phyloP scores from a whole-genome alignment of 768 basidiomycete genomes.

The Phylloporus sp. region DNA sequence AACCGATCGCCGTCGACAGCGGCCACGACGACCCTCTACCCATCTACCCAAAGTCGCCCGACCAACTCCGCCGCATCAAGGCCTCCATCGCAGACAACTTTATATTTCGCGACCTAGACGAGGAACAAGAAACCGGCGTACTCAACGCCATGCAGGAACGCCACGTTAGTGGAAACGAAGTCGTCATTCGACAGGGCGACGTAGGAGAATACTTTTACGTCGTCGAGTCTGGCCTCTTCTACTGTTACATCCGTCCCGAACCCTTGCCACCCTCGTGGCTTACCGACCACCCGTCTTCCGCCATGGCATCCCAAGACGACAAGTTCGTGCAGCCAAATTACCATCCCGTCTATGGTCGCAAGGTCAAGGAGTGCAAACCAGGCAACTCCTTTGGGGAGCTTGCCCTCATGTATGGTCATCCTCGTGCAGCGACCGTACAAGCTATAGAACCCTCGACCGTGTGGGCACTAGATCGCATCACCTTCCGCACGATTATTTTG shows the following conservation, averaged over 20 bases:
- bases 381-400: constrained; percentile 93
- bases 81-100: constrained; percentile 84
- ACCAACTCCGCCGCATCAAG: constrained; percentile 86
- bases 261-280: constrained; percentile 59
- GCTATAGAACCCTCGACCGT: constrained; percentile 77
- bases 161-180: constrained; percentile 61
- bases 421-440: constrained; percentile 90
- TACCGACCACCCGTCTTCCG: constrained; percentile 36
- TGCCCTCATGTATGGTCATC: constrained; percentile 97
- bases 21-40: constrained; percentile 63
- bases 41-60: constrained; percentile 68
- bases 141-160: constrained; percentile 94
- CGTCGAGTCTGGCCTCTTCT: constrained; percentile 81
- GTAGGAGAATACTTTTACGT: constrained; percentile 98
- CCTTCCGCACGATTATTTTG: constrained; percentile 95
- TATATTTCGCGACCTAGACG: constrained; percentile 93
- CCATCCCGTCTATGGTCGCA: constrained; percentile 69
- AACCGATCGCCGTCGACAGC: constrained; percentile 85
- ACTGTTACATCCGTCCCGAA: constrained; percentile 75
- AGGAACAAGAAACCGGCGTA: constrained; percentile 91
- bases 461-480: constrained; percentile 96
- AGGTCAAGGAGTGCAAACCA: constrained; percentile 79
- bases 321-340: constrained; percentile 60
- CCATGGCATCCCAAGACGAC: constrained; percentile 39
- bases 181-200: constrained; percentile 96